A percentile compares a stretch with the other conserved stretches of the same genome.
These are phyloP conservation scores for Thraustochytrium sp. DNA, from an alignment of 352 stramenopile species.

Conservation along the genomic window DNA sequence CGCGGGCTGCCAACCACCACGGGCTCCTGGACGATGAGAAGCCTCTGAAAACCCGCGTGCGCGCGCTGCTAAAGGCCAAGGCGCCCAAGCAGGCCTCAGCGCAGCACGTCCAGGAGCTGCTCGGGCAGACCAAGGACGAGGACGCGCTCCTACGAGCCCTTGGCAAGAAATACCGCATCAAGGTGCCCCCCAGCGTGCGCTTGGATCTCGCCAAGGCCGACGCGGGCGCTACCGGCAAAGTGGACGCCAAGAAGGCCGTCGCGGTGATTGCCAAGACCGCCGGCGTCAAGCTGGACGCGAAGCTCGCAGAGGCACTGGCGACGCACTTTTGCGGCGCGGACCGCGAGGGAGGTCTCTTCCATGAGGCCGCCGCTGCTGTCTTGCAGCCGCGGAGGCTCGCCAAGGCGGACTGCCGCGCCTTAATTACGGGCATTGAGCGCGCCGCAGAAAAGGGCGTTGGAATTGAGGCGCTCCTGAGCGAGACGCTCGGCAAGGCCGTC, in stretches of 20 bases:
- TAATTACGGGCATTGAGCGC: too few relatives aligned
- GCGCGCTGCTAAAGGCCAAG: neutral
- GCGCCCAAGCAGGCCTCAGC: neutral
- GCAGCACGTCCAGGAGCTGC: neutral
- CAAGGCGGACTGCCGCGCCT: too few relatives aligned
- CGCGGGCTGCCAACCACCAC: neutral
- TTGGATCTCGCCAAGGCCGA: neutral
- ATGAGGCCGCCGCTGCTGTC: too few relatives aligned
- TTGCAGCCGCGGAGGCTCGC: too few relatives aligned
- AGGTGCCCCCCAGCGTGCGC: neutral
- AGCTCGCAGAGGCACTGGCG: neutral
- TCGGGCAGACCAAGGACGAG: neutral
- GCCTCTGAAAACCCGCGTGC: neutral
- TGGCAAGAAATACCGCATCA: conserved; percentile 1
- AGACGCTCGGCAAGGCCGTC: too few relatives aligned
- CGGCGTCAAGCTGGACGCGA: neutral
- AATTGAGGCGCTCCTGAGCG: too few relatives aligned
- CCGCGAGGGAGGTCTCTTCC: neutral
- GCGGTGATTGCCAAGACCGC: neutral
- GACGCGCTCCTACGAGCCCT: neutral
- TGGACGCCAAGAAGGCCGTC: neutral
- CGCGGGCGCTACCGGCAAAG: neutral
- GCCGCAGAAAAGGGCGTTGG: too few relatives aligned
- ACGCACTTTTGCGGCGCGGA: neutral
- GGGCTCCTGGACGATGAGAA: neutral